phyloP scores from a whole-genome alignment of 768 basidiomycete species.

The Guyanaporus albipodus region DNA sequence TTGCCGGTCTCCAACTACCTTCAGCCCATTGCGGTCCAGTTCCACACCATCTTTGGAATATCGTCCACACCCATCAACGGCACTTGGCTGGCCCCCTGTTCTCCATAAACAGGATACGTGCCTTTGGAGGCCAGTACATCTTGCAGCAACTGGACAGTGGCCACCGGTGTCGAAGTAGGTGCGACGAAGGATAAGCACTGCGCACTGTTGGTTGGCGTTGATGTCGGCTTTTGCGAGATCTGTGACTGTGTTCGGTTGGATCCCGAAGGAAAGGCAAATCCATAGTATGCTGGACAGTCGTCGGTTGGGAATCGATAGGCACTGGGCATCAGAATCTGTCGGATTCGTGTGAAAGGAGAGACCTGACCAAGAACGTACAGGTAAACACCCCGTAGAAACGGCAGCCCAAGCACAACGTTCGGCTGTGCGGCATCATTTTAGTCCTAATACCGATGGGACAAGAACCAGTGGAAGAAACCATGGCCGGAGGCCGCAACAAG shows the following conservation, averaged over 20 bases:
- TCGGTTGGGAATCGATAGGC: constrained; percentile 33
- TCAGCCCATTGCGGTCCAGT: constrained; percentile 20
- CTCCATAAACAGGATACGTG: constrained; percentile 16
- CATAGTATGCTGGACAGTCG: constrained; percentile 29
- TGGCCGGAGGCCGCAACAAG: constrained; percentile 15
- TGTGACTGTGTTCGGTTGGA: constrained; percentile 27
- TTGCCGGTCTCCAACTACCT: not conserved
- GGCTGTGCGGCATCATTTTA: constrained; percentile 12
- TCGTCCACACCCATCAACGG: constrained; percentile 13
- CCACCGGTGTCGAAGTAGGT: constrained; percentile 29
- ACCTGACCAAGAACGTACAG: constrained; percentile 15
- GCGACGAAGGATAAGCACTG: constrained; percentile 23
- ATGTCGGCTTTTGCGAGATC: constrained; percentile 26
- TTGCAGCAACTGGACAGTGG: constrained; percentile 14
- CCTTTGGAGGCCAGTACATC: not conserved
- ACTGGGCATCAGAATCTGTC: constrained; percentile 6
- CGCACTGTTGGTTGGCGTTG: constrained; percentile 25
- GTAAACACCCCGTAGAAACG: constrained; percentile 32
- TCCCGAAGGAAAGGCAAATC: constrained; percentile 29
- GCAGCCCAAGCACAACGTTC: constrained; percentile 19
- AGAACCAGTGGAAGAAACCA: not conserved
- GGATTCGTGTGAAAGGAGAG: not conserved
- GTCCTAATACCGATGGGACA: constrained; percentile 25
- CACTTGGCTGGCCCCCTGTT: constrained; percentile 2
- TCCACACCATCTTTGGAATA: constrained; percentile 19